Base-by-base conservation (phyloP, 2,329 filamentous ascomycete species). In the Aspergillus vadensis region DNA sequence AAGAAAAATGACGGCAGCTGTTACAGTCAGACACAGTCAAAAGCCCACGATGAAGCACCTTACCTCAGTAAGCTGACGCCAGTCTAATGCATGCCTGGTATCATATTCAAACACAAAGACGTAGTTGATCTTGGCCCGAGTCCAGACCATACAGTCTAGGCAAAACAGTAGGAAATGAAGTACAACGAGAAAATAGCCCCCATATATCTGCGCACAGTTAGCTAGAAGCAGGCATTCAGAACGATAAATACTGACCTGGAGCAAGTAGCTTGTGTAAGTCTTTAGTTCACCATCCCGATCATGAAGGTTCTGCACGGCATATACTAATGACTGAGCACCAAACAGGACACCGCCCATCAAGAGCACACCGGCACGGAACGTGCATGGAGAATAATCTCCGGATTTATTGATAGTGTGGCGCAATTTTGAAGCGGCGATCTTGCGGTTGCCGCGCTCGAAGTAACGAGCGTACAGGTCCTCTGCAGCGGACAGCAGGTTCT, bases 91-190 rank as follows among this genome's bases (percentile, higher is more conserved):
- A 74, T 95, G 88, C 60, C 94, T 85, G 57, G 89, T 88, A 79
- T 98, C 93, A 72, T 97, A 95, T 77, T 99, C 95, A 72, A 99
- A 99, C 67, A 98, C 92, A 75, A 97, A 97, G 57, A 89, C 86
- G 74, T 98, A 98, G 74, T 99, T 99, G 77, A 99, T 91, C 76
- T 94, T 96, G 73, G 89, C 88, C 55, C 81, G 81, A 5, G 87
- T 86, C 92, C 94, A 99, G 15, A 96, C 78, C 58, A 88, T 87
- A 74, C 93, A 96, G 70, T 92, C 88, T 38, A 97, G 70, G 70
- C 90, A 92, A 72, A 98, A 98, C n/a, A 96, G 79, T 9, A 89
- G 80, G 70, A 96, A 89, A 19, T 98, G 81, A 48, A 92, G 83
- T 5, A 96, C 83, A 76, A 91, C 88, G 27, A 98, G 81, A 69